Base-by-base conservation (phyloP, 2,329 filamentous ascomycete species). In the Aspergillus fumigatiaffinis region DNA sequence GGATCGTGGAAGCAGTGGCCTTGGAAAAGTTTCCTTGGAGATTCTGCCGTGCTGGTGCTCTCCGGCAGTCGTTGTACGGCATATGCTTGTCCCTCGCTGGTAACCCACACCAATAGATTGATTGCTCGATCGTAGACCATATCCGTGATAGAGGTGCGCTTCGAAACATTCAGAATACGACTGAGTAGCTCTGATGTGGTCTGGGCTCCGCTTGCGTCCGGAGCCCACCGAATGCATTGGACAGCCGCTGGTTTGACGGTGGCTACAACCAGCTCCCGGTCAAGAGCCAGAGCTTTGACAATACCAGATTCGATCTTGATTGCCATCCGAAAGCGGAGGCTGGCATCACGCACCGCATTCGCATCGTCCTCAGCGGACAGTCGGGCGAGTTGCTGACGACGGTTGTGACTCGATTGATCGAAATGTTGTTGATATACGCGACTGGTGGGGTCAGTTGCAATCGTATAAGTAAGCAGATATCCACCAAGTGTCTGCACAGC, bases 231-330 rank as follows among this genome's bases (percentile, higher is more conserved):
- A 65, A 99, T 97, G 75, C 92, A 97, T 74, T 99, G 94, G 17
- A 97, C 86, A n/a, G 94, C 93, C 0, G 92, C 88, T 3, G 94
- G 94, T 69, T 94, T 96, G 56, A 86, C 82, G 0, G 94, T 99
- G 4, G 94, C 91, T 53, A 99, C 92, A 23, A 97, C 82, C 44
- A 99, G 80, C 73, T 97, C 94, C 55, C 96, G 91, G 63, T 97
- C 94, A 23, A 97, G 82, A 2, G 94, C 93, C 54, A 97, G 78
- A 10, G 90, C 91, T 67, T 87, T 90, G 64, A 87, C 87, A 66
- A 99, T 97, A 2, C 94, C 94, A 2, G 94, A 94, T 74, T 99
- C 94, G 20, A 99, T 91, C 71, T 96, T 95, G 69, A 99, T 97
- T 14, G 96, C 93, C 90, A 97, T 96, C 56, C 93, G 86, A 75